Evolutionary conservation across 2,329 filamentous ascomycete genomes (phyloP).

Genomic region (Pyrenophora teres): DNA sequence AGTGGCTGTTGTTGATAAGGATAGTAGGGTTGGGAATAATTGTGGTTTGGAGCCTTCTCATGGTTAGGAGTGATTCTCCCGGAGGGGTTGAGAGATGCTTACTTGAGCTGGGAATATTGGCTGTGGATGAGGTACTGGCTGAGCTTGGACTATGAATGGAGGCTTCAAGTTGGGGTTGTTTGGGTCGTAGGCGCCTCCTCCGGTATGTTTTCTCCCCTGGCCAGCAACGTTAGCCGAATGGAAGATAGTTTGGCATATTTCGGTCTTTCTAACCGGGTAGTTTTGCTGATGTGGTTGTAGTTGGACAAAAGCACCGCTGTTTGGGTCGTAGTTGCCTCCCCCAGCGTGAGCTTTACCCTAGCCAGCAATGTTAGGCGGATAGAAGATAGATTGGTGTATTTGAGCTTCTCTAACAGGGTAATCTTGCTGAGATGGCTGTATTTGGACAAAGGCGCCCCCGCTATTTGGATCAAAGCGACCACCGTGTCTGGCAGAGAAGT

Average conservation of each 20-base stretch:
- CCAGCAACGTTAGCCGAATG: background rate
- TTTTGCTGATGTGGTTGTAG: conserved; percentile 4
- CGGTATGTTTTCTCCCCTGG: conserved; percentile 14
- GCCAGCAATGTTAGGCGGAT: background rate
- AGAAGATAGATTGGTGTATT: background rate
- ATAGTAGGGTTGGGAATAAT: conserved; percentile 7
- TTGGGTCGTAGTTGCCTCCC: conserved; percentile 22
- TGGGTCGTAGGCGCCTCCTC: conserved; percentile 22
- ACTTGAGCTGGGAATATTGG: conserved; percentile 17
- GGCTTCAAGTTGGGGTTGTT: conserved; percentile 14
- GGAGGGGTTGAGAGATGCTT: background rate
- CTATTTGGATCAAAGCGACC: conserved; percentile 26
- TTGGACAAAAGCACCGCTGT: conserved; percentile 15
- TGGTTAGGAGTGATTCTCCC: background rate
- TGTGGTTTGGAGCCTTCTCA: conserved; percentile 11
- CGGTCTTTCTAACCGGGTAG: conserved; percentile 8
- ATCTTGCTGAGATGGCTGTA: conserved; percentile 3
- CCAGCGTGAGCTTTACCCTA: conserved; percentile 17
- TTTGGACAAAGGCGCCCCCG: conserved; percentile 15
- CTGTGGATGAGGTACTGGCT: conserved; percentile 15
- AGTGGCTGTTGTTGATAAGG: conserved; percentile 5
- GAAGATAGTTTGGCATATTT: background rate
- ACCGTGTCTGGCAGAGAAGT: conserved; percentile 23
- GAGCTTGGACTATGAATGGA: conserved; percentile 9
- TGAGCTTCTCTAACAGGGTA: conserved; percentile 6